Evolutionary conservation across 257 asterid species (phyloP), one percentile per base, ranked within the genome.

Genomic region (Paraleonurus japonicus): DNA sequence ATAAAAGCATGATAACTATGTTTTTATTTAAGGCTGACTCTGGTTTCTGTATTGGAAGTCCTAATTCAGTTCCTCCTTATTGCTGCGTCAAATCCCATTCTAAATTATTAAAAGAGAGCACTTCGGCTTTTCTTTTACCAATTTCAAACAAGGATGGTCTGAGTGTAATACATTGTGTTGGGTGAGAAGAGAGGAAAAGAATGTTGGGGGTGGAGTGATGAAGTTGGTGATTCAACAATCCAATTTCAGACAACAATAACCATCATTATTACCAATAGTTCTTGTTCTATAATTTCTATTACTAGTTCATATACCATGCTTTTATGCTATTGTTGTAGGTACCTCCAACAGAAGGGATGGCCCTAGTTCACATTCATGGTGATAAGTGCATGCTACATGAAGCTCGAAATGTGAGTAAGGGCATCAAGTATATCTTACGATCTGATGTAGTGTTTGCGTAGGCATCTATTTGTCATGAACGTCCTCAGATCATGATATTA

Each of bases 301-400:
- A 28, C 20, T n/a, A n/a, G 16, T 30, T 60, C 45, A 28, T 26
- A 3, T 3, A 30, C 43, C 15, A 58, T 58, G 17, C 22, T 13
- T 23, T 58, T 1, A 30, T 30, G 45, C n/a, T 7, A 15, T 30
- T 27, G 62, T 1, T 67, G 63, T 65, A 94, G 97, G 97, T 94
- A 61, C 80, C 96, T 71, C 98, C 98, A 3, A 71, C 85, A 22
- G 94, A 85, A 88, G 98, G 98, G 30, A 88, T 87, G 99, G 97
- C 98, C 64, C 85, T 92, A 37, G 81, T 92, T 73, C 98, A 92
- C 82, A 80, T 95, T 74, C 99, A 88, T 69, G 99, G 99, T n/a
- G 87, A 85, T 39, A 92, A 85, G 78, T 89, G 98, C 81, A 73
- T 73, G 77, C 67, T 95, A 78, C 99, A 95, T 61, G 96, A 87